Evolutionary conservation across 371 early-diverging fungal genomes (phyloP), one percentile per base, ranked within the genome.

Genomic region (Polyrhizophydium stewartii): DNA sequence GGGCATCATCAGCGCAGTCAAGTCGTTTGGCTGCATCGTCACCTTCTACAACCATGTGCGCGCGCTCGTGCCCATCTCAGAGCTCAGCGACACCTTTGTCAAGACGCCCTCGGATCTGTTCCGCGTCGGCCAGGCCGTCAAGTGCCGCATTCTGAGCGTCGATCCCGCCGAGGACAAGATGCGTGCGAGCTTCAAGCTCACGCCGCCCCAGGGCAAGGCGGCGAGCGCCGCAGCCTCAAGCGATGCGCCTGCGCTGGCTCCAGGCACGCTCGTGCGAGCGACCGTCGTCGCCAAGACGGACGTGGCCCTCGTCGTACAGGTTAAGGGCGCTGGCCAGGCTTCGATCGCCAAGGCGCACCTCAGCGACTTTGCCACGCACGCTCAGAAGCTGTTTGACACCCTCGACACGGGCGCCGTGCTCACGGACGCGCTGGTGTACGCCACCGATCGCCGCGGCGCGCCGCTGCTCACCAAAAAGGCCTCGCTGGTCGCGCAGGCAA

Each of bases 111-210:
- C 58, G 60, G 82, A 51, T 62, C 67, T 56, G 22, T 91, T 89
- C 69, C 76, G 78, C 33, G 72, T 83, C 0, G 93, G 93, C 16
- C 92, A 93, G 67, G 80, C 84, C 27, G 84, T 92, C 61, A 90
- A 89, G 59, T 92, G 93, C 63, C 75, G 86, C 31, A 79, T 94
- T 5, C 37, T 89, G 49, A 64, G 67, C 7, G 83, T 84, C 2
- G 72, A 92, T 60, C 58, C 80, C 0, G 85, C 60, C 2, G 68
- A 76, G 40, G 69, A 79, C 41, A 78, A 75, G 62, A 74, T 90
- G 71, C 69, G 69, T 40, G 82, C 75, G 1, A 85, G 81, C 62
- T 68, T 78, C 67, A 77, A 74, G 68, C 62, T 68, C 79, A 86
- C 0, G 79, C 75, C 41, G 75, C 64, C 71, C 41, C 67, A 76